phyloP scores from a whole-genome alignment of 139 green algal species.

The Ettlia oleoabundans region DNA sequence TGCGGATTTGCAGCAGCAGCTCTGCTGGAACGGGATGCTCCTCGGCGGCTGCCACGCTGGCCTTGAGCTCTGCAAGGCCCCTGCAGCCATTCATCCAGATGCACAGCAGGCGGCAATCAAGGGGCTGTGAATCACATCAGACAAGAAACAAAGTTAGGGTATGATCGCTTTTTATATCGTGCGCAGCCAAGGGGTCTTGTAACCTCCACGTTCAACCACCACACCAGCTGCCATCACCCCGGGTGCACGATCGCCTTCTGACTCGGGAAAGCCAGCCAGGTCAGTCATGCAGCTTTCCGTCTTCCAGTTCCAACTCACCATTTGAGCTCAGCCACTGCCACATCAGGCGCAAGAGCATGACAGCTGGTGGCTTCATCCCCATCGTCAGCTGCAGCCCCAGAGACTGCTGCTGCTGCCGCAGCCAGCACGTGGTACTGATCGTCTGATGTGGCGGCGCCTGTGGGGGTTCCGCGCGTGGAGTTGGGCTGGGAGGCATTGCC shows the following conservation, averaged over 20 bases:
- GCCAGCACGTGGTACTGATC: constrained; percentile 8
- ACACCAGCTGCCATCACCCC: too few relatives aligned
- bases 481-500: constrained; percentile 1
- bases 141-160: background rate
- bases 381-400: background rate
- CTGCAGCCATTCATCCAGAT: background rate
- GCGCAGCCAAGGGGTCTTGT: too few relatives aligned
- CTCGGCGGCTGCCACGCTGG: background rate
- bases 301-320: background rate
- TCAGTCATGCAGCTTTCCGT: background rate
- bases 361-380: background rate
- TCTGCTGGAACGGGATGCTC: background rate
- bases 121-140: background rate
- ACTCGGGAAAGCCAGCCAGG: background rate
- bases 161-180: too few relatives aligned
- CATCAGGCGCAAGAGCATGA: background rate
- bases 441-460: background rate
- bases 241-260: too few relatives aligned
- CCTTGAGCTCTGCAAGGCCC: background rate
- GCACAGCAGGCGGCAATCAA: background rate
- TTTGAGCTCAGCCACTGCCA: background rate
- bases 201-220: too few relatives aligned
- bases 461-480: background rate
- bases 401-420: background rate
- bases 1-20: constrained; percentile 3